Evolutionary conservation across 305 asterid species (phyloP), one percentile per base, ranked within the genome.

Genomic region (Caryopteris hybrid): DNA sequence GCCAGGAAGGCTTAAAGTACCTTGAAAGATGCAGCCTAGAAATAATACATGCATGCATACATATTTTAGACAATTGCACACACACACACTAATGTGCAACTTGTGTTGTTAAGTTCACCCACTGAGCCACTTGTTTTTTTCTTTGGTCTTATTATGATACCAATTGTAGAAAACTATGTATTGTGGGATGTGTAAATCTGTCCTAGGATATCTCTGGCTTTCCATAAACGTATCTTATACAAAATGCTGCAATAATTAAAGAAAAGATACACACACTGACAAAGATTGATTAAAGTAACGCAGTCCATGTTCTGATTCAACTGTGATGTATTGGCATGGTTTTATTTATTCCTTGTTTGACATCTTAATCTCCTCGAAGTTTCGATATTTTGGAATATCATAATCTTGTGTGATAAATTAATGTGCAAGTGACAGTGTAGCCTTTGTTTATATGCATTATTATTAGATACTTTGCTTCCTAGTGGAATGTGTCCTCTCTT

Each of bases 331-430:
- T 68, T 34, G 64, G 75, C 61, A 38, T 79, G 27, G 75, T 38
- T 36, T 75, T 77, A 52, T 77, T 75, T 70, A 74, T 78, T 56
- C 69, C 68, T 54, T 50, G 31, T 63, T 72, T 50, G 74, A 64
- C 80, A 68, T 78, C 83, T 74, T 69, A 75, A 79, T 75, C 74
- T 81, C 73, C 79, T 78, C 76, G 79, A 78, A 77, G 69, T 73
- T 75, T 73, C 73, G 74, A 64, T 42, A 36, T 47, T 62, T 69
- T 57, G 13, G 10, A n/a, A 59, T 64, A 47, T 22, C 23, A 23
- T 74, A 22, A 36, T 18, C 53, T 16, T 57, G 27, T 66, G 56
- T 68, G 25, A 58, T 68, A 51, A 21, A 56, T 11, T 68, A 63
- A 66, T 61, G 64, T 38, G 71, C 47, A 74, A 72, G 60, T 66